A percentile compares a stretch with the other conserved stretches of the same genome.
Evolutionary conservation across 2,329 filamentous ascomycete genomes (phyloP).

Genomic region (Periglandula ipomoeae): DNA sequence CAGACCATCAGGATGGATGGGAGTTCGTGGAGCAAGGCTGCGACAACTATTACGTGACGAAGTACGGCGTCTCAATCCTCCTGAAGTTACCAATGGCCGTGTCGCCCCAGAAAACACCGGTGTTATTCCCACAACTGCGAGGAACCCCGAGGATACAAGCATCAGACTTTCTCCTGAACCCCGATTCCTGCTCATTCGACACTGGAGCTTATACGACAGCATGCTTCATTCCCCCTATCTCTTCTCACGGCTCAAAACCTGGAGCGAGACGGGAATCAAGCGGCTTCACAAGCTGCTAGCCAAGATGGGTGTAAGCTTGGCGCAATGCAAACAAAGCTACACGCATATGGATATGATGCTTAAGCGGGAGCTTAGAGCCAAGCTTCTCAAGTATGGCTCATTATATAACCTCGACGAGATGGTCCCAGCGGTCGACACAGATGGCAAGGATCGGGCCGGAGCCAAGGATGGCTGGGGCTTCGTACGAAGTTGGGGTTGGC

Average conservation of each 20-base stretch:
- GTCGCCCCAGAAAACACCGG: slow-evolving; percentile 59
- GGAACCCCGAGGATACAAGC: slow-evolving; percentile 81
- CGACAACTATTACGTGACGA: slow-evolving; percentile 84
- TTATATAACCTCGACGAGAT: slow-evolving; percentile 91
- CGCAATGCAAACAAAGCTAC: slow-evolving; percentile 91
- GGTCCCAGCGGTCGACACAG: slow-evolving; percentile 68
- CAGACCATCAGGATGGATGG: slow-evolving; percentile 64
- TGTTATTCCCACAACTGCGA: slow-evolving; percentile 81
- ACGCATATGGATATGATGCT: slow-evolving; percentile 98
- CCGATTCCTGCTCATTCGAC: slow-evolving; percentile 81
- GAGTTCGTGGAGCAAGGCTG: slow-evolving; percentile 72
- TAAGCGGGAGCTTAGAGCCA: slow-evolving; percentile 76
- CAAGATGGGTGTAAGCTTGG: slow-evolving; percentile 94
- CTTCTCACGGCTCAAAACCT: slow-evolving; percentile 83
- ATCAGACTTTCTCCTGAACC: slow-evolving; percentile 92
- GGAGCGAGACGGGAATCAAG: slow-evolving; percentile 83
- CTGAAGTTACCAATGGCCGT: slow-evolving; percentile 53
- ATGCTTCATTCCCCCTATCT: slow-evolving; percentile 97
- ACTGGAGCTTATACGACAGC: slow-evolving; percentile 97
- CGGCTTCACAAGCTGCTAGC: slow-evolving; percentile 87
- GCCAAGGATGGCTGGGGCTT: slow-evolving; percentile 94
- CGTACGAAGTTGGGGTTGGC: slow-evolving; percentile 95
- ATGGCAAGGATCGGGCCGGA: slow-evolving; percentile 58
- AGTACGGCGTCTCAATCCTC: slow-evolving; percentile 85
- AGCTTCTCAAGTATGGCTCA: slow-evolving; percentile 83